Evolutionary conservation across 495 filamentous ascomycete genomes (phyloP).

Genomic region (Xylaria flabelliformis): DNA sequence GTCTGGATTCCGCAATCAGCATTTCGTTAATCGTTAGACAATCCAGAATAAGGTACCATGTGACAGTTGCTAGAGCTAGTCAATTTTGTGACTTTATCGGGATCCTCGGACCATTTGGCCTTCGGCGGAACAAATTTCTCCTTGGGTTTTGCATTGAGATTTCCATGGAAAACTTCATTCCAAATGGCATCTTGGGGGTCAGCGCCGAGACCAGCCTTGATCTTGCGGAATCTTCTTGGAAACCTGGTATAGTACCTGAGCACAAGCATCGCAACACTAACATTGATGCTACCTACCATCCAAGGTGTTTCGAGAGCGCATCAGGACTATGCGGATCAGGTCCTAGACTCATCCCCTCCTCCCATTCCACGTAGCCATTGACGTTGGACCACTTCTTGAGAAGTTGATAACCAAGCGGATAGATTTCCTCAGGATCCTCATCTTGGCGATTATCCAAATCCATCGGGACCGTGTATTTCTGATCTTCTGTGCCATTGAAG

Average conservation of each 20-base stretch:
- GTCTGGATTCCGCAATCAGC: not conserved
- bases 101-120: slow-evolving; percentile 14
- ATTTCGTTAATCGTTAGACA: not conserved
- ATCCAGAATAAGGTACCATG: not conserved
- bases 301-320: slow-evolving; percentile 13
- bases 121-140: slow-evolving; percentile 9
- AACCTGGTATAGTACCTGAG: not conserved
- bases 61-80: not conserved
- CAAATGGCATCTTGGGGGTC: slow-evolving; percentile 20
- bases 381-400: slow-evolving; percentile 15
- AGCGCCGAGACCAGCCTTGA: slow-evolving; percentile 26
- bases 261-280: not conserved
- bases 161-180: slow-evolving; percentile 20
- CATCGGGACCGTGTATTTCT: not conserved
- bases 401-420: slow-evolving; percentile 11
- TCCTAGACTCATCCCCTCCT: slow-evolving; percentile 10
- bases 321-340: slow-evolving; percentile 4
- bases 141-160: not conserved
- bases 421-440: not conserved
- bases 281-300: slow-evolving; percentile 11
- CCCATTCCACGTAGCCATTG: slow-evolving; percentile 10
- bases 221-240: not conserved
- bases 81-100: slow-evolving; percentile 4
- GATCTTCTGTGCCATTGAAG: not conserved
- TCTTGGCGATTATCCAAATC: slow-evolving; percentile 7